These are phyloP conservation scores for Aspergillus nidulans DNA, from an alignment of 495 filamentous ascomycete species.

Conservation along the genomic window DNA sequence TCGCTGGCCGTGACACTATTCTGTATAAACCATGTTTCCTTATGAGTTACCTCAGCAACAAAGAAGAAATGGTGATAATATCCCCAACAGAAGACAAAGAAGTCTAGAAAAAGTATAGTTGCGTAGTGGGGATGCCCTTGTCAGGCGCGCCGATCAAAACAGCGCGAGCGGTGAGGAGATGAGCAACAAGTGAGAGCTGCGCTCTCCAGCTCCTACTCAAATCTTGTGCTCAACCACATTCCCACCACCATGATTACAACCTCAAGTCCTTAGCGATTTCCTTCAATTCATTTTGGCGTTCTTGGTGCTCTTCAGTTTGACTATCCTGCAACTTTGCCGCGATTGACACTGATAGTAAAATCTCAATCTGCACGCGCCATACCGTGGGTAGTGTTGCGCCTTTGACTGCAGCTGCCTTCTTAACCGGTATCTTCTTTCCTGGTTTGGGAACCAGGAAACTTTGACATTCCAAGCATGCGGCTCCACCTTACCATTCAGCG, in stretches of 20 bases:
- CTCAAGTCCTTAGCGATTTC: conserved; percentile 1
- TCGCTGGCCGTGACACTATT: not conserved
- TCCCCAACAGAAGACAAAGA: not conserved
- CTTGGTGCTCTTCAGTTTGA: not conserved
- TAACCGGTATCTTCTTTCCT: not conserved
- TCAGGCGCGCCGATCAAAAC: conserved; percentile 13
- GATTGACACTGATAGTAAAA: not conserved
- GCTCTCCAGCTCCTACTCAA: not conserved
- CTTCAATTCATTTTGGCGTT: not conserved
- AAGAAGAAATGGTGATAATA: not conserved
- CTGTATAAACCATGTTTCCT: too few relatives aligned
- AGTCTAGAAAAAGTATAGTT: not conserved
- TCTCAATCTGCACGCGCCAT: not conserved
- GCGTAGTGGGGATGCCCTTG: conserved; percentile 5
- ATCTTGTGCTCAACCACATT: not conserved
- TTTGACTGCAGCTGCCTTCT: not conserved
- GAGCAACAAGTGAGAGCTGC: not conserved
- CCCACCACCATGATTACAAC: not conserved
- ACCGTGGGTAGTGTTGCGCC: not conserved
- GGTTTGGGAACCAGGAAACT: not conserved
- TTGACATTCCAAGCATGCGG: conserved; percentile 53
- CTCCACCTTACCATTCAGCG: conserved; percentile 79
- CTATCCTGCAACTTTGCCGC: not conserved
- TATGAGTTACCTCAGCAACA: conserved; percentile 1
- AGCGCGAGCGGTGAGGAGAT: conserved; percentile 11